Base-by-base conservation (phyloP, 495 filamentous ascomycete genomes). In the Penicillium maclennaniae region DNA sequence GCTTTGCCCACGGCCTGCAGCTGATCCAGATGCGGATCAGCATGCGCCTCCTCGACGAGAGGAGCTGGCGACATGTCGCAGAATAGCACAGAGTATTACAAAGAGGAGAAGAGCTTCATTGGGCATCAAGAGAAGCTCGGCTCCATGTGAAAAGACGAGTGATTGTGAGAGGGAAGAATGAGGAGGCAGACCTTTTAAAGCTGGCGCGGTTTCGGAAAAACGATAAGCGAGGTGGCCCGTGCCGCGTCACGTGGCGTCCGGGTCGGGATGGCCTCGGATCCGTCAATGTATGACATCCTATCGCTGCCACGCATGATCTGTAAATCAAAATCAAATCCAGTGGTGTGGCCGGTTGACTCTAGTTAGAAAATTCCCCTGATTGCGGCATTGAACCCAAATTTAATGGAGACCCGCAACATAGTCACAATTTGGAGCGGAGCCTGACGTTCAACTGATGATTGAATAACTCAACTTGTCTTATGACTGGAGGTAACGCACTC, bases 211-310 rank as follows among this genome's bases (percentile, higher is more conserved):
- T 23, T 48, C 58, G 61, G 61, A 62, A 67, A 65, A 67, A 67
- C 55, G 25, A 55, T 71, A 75, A 75, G 72, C 72, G 72, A 75
- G 66, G 23, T 69, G 71, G 67, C 44, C 67, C 59, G 70, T 74
- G 71, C 59, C 10, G 3, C 17, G 27, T 54, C 67, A 70, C 69
- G 65, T 72, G 69, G 4, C 0, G 25, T 41, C 19, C 38, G 15
- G 38, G 17, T 17, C 9, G 38, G 38, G 38, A 34, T 4, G 4
- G 19, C 19, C 38, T 40, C 38, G 37, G 10, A 39, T 8, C 31
- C 31, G 31, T 14, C 31, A 34, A 34, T 12, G 9, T 34, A 31
- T 31, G 10, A 7, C 27, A 1, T 12, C 31, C 14, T 34, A 34
- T 34, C 10, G 31, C 31, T 34, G 31, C 31, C 31, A 34, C 31